phyloP scores from a whole-genome alignment of 83 land plant genomes.

The Isoetes engelmannii region DNA sequence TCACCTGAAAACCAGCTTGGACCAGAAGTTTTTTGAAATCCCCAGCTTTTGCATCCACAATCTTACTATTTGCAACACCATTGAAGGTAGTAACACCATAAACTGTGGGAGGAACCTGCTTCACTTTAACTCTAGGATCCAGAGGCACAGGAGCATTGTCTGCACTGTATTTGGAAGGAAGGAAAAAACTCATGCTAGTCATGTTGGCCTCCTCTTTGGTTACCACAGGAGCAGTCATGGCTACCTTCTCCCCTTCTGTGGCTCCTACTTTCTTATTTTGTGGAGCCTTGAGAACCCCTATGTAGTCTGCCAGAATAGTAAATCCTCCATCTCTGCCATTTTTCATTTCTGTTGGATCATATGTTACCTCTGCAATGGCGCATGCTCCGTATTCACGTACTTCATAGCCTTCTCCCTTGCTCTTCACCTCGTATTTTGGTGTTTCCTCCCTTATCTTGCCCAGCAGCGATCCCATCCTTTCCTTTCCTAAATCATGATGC shows the following conservation, averaged over 20 bases:
- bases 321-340: conserved; percentile 80
- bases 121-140: conserved; percentile 69
- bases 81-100: conserved; percentile 70
- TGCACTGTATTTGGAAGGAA: conserved; percentile 60
- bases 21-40: conserved; percentile 47
- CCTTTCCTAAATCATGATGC: too few species aligned
- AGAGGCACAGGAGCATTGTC: conserved; percentile 70
- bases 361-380: conserved; percentile 73
- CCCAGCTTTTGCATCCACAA: conserved; percentile 51
- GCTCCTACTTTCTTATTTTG: conserved; percentile 46
- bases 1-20: conserved; percentile 60
- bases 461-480: conserved; percentile 66
- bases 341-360: conserved; percentile 62
- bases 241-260: conserved; percentile 47
- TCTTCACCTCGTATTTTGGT: conserved; percentile 57
- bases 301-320: conserved; percentile 73
- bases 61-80: conserved; percentile 53
- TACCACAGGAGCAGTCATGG: conserved; percentile 92
- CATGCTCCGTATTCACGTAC: conserved; percentile 67
- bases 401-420: conserved; percentile 50
- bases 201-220: conserved; percentile 30
- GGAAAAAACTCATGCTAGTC: conserved; percentile 80
- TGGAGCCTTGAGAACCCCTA: conserved; percentile 82
- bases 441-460: conserved; percentile 83
- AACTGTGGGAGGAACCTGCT: conserved; percentile 55